phyloP scores from a whole-genome alignment of 441 rosid species.

The Bocquillonia castaneifolia region DNA sequence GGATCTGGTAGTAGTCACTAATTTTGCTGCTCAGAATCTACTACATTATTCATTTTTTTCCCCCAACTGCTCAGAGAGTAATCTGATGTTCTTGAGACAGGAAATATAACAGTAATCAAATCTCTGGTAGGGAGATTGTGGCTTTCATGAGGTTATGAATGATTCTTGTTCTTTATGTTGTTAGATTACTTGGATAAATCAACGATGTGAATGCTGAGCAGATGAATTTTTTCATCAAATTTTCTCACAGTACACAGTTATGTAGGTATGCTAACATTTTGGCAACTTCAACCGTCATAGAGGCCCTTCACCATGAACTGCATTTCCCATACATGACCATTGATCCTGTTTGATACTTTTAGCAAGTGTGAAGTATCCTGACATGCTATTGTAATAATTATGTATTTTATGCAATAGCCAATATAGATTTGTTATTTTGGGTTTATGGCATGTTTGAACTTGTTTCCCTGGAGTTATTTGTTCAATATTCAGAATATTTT shows the following conservation, averaged over 20 bases:
- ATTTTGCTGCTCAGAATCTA: not conserved
- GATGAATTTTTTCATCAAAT: too few species aligned
- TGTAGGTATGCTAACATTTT: not conserved
- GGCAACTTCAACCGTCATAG: not conserved
- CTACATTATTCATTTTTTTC: not conserved
- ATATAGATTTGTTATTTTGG: not conserved
- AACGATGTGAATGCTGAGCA: too few species aligned
- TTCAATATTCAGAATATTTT: not conserved
- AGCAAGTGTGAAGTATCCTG: not conserved
- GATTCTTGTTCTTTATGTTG: not conserved
- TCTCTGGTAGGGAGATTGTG: not conserved
- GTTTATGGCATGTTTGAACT: not conserved
- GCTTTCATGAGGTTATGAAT: conserved; percentile 10
- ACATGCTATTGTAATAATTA: not conserved
- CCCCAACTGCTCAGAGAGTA: not conserved
- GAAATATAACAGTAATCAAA: not conserved
- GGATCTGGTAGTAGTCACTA: not conserved
- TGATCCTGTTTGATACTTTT: not conserved
- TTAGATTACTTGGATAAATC: too few species aligned
- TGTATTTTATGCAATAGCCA: not conserved
- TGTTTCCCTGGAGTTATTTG: not conserved
- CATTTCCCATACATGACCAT: not conserved
- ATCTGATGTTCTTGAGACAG: not conserved
- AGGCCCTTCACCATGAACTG: not conserved
- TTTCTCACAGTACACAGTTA: not conserved